Percentiles rank a stretch among this genome's conserved stretches.
Evolutionary conservation across 768 basidiomycete genomes (phyloP).

Genomic region (Coprinellus micaceus): DNA sequence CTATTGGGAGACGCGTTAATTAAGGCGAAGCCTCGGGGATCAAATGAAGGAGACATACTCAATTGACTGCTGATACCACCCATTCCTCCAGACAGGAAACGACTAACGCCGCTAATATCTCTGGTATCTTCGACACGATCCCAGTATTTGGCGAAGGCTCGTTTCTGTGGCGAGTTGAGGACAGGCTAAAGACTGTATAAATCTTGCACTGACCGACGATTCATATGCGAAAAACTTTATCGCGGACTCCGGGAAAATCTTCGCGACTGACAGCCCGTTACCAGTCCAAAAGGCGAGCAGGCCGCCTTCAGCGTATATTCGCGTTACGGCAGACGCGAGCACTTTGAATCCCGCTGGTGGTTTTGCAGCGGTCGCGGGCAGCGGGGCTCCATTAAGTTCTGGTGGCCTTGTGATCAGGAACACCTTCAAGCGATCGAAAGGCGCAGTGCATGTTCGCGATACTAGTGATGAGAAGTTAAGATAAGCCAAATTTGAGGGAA

Average conservation of each 20-base stretch:
- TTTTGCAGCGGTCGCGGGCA: slow-evolving; percentile 32
- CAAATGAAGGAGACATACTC: slow-evolving; percentile 46
- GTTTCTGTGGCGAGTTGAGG: slow-evolving; percentile 59
- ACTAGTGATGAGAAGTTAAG: slow-evolving; percentile 45
- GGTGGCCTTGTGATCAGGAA: slow-evolving; percentile 90
- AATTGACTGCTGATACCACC: slow-evolving; percentile 94
- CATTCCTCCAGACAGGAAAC: slow-evolving; percentile 93
- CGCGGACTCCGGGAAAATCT: slow-evolving; percentile 97
- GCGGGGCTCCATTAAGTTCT: slow-evolving; percentile 54
- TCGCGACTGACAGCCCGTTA: slow-evolving; percentile 86
- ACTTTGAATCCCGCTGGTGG: slow-evolving; percentile 52
- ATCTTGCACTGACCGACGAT: slow-evolving; percentile 63
- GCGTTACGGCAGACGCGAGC: slow-evolving; percentile 66
- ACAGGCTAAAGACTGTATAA: slow-evolving; percentile 9
- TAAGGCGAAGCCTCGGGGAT: slow-evolving; percentile 15
- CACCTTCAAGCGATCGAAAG: slow-evolving; percentile 94
- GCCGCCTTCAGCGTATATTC: slow-evolving; percentile 88
- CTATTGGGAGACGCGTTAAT: slow-evolving; percentile 33
- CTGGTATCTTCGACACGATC: slow-evolving; percentile 87
- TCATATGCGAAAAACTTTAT: slow-evolving; percentile 98
- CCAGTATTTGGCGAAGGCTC: slow-evolving; percentile 86
- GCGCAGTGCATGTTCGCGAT: slow-evolving; percentile 93
- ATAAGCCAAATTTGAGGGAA: slow-evolving; percentile 15
- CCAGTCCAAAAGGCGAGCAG: slow-evolving; percentile 97
- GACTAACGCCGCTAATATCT: slow-evolving; percentile 85